Base-by-base conservation (phyloP, 768 basidiomycete species). In the Lactarius deliciosus region DNA sequence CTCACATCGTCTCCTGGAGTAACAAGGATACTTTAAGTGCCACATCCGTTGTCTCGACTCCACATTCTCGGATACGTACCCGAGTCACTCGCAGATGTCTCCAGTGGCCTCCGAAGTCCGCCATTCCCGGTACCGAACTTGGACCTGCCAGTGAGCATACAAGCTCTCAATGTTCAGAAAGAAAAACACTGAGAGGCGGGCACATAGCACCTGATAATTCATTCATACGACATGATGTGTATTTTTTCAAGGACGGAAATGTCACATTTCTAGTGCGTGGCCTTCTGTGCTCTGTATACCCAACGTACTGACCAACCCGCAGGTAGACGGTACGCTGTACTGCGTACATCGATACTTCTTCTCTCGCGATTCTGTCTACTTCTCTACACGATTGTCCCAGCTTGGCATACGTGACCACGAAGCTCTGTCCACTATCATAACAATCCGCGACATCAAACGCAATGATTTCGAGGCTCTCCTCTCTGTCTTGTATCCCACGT, bases 401-500 rank as follows among this genome's bases (percentile, higher is more conserved):
- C 60, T 69, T 13, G 62, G 45, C 8, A 30, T 63, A 40, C 55
- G 45, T 7, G 54, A 69, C 53, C 59, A 64, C 30, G 66, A 68
- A 56, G 25, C 64, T 7, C 25, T 64, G 22, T 18, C n/a, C 36
- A 61, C 53, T 0, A 18, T 62, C 45, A 34, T 69, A 20, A 41
- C 60, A 22, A 25, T 69, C 6, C 20, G 50, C n/a, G 62, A 63
- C 11, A 20, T 69, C 20, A 47, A 67, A 34, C 30, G 55, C 18
- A 60, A 28, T 1, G 68, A 71, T 1, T 69, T 71, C 4, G 70
- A 71, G 6, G 65, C 68, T 0, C 60, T 71, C 34, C 70, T 71
- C 45, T 71, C 66, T 5, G 41, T 71, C 25, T 22, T 71, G 47
- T 71, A 71, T 41, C 69, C 70, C 10, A 10, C 28, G 70, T 71